phyloP scores from a whole-genome alignment of 768 basidiomycete genomes.

The Boletales sp. region DNA sequence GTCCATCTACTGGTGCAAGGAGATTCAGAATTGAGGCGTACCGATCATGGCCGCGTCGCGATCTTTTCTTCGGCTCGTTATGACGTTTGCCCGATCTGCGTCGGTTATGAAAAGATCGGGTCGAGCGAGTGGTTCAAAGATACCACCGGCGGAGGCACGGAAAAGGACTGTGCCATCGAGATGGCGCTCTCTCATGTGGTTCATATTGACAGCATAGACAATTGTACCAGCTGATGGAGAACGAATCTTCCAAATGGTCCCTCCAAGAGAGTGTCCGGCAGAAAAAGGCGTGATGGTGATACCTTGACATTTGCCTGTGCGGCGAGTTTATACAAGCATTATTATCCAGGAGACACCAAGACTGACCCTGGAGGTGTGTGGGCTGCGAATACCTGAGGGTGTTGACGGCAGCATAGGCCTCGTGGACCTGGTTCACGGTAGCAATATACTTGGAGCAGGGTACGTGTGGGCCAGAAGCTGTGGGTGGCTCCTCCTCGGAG shows the following conservation, averaged over 20 bases:
- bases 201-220: conserved; percentile 91
- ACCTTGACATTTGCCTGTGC: conserved; percentile 81
- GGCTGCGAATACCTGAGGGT: conserved; percentile 95
- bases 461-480: conserved; percentile 19
- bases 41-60: conserved; percentile 87
- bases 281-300: conserved; percentile 93
- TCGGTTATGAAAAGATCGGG: conserved; percentile 95
- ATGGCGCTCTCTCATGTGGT: conserved; percentile 95
- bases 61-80: conserved; percentile 84
- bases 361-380: conserved; percentile 85
- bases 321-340: background rate
- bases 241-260: conserved; percentile 98
- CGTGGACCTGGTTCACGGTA: conserved; percentile 80
- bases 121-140: conserved; percentile 82
- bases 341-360: conserved; percentile 1
- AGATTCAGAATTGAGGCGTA: conserved; percentile 27
- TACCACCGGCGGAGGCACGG: conserved; percentile 65
- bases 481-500: conserved; percentile 25
- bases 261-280: conserved; percentile 92
- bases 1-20: background rate
- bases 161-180: conserved; percentile 90
- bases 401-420: conserved; percentile 89
- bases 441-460: conserved; percentile 55
- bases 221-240: conserved; percentile 96
- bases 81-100: conserved; percentile 78